phyloP scores from a whole-genome alignment of 345 rosid species.

The Citrus hindsii region DNA sequence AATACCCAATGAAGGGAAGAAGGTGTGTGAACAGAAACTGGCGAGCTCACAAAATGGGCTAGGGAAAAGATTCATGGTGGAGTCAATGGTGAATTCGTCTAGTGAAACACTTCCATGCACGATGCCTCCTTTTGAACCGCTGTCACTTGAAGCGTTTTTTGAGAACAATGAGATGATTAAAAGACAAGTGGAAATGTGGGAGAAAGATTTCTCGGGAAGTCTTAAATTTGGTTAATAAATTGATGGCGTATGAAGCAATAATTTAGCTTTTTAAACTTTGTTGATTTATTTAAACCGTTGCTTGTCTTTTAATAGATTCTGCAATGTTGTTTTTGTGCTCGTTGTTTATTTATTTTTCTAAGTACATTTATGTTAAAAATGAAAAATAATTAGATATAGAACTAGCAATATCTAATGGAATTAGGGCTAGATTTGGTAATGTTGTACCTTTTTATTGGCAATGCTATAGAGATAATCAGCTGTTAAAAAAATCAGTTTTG shows the following conservation, averaged over 20 bases:
- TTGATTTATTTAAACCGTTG: not conserved
- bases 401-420: too few species aligned
- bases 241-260: too few species aligned
- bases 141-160: slow-evolving; percentile 19
- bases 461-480: too few species aligned
- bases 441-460: too few species aligned
- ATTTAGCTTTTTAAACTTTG: too few species aligned
- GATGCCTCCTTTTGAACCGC: slow-evolving; percentile 39
- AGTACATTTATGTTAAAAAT: too few species aligned
- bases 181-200: slow-evolving; percentile 34
- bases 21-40: slow-evolving; percentile 40
- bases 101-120: slow-evolving; percentile 36
- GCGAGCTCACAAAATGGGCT: slow-evolving; percentile 36
- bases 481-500: accelerated
- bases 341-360: too few species aligned
- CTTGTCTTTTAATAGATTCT: not conserved
- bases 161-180: slow-evolving; percentile 22
- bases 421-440: too few species aligned
- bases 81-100: slow-evolving; percentile 50
- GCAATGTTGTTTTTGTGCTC: not conserved
- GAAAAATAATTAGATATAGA: too few species aligned
- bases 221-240: not conserved
- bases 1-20: slow-evolving; percentile 32
- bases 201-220: slow-evolving; percentile 13
- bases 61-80: slow-evolving; percentile 37